A percentile compares a stretch with the other conserved stretches of the same genome.
These are phyloP conservation scores for Fomitiporia mediterranea DNA, from an alignment of 1,284 basidiomycete species.

Conservation along the genomic window DNA sequence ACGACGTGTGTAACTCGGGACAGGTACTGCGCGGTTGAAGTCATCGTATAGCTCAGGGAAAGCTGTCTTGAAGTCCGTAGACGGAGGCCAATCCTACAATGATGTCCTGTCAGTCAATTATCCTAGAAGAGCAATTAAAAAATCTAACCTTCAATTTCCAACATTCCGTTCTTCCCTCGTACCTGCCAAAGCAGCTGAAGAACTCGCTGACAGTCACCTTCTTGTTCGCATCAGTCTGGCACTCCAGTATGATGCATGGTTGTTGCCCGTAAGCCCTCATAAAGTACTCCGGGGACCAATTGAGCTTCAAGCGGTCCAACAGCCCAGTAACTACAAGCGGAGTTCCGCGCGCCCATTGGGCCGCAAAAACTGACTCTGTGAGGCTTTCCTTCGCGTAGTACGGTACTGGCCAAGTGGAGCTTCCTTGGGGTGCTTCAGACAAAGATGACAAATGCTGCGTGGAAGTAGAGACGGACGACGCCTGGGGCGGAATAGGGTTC, in stretches of 20 bases:
- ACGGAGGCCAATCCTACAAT: slow-evolving; percentile 84
- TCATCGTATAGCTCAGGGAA: slow-evolving; percentile 89
- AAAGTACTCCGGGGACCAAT: slow-evolving; percentile 85
- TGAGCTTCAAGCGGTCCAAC: slow-evolving; percentile 52
- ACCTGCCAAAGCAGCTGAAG: slow-evolving; percentile 75
- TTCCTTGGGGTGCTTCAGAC: slow-evolving; percentile 20
- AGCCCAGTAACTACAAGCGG: slow-evolving; percentile 74
- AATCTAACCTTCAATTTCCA: slow-evolving; percentile 77
- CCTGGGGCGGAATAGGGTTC: slow-evolving; percentile 7
- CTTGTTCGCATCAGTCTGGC: slow-evolving; percentile 64
- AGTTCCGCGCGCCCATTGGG: slow-evolving; percentile 67
- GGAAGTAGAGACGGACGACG: slow-evolving; percentile 4
- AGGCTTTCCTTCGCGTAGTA: slow-evolving; percentile 49
- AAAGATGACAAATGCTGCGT: slow-evolving; percentile 14
- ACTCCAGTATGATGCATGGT: slow-evolving; percentile 73
- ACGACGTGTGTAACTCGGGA: slow-evolving; percentile 82
- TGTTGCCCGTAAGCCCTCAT: slow-evolving; percentile 63
- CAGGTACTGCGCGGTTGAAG: slow-evolving; percentile 78
- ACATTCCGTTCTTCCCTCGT: slow-evolving; percentile 48
- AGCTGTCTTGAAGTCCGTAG: slow-evolving; percentile 74
- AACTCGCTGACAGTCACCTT: slow-evolving; percentile 71
- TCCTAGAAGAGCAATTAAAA: slow-evolving; percentile 1
- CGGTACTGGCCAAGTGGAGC: slow-evolving; percentile 42
- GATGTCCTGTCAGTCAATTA: not conserved
- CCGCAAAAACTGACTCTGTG: slow-evolving; percentile 57